Evolutionary conservation across 2,329 filamentous ascomycete genomes (phyloP).

Genomic region (Fusarium sp.): DNA sequence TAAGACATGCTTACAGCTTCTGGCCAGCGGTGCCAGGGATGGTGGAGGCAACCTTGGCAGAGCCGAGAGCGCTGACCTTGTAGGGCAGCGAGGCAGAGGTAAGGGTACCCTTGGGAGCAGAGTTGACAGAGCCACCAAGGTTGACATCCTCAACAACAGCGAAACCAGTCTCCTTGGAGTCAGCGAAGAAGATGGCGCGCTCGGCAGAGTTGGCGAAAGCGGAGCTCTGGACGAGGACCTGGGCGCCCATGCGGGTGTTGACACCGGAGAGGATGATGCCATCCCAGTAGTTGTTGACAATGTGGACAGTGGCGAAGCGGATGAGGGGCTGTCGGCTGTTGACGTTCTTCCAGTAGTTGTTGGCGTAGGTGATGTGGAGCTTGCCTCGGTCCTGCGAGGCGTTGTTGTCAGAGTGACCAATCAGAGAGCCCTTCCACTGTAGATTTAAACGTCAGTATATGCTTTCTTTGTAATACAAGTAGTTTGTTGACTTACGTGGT

Average conservation of each 20-base stretch:
- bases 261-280: constrained; percentile 56
- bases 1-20: constrained; percentile 37
- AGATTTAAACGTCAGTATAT: not conserved
- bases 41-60: constrained; percentile 54
- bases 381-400: constrained; percentile 67
- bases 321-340: constrained; percentile 71
- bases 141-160: constrained; percentile 54
- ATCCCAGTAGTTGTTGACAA: constrained; percentile 64
- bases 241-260: constrained; percentile 66
- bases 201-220: constrained; percentile 56
- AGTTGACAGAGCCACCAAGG: constrained; percentile 50
- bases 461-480: not conserved
- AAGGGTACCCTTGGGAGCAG: constrained; percentile 61
- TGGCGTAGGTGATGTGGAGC: constrained; percentile 71
- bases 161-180: constrained; percentile 56
- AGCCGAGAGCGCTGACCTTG: constrained; percentile 55
- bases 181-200: constrained; percentile 50
- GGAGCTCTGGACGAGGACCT: constrained; percentile 67
- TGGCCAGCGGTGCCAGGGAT: constrained; percentile 54
- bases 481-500: constrained; percentile 41
- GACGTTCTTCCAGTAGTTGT: constrained; percentile 73
- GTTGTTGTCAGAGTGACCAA: constrained; percentile 70
- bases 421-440: constrained; percentile 66
- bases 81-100: constrained; percentile 65
- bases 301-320: constrained; percentile 74